Percentiles rank a stretch among this genome's conserved stretches.
Evolutionary conservation across 2,329 filamentous ascomycete species (phyloP).

Genomic region (Arthrinium puccinioides): DNA sequence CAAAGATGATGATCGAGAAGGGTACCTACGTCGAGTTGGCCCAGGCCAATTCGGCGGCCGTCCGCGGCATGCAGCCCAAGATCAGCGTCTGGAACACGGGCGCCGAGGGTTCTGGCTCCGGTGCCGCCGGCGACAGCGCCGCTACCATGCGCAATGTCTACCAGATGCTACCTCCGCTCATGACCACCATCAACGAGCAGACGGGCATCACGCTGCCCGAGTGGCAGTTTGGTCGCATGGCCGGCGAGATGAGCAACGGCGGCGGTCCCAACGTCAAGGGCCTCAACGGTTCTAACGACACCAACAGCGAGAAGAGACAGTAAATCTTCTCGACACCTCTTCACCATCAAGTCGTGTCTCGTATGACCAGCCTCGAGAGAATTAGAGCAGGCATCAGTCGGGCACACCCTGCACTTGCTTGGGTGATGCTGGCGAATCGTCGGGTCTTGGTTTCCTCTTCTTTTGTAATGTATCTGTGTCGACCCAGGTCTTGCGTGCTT

Average conservation of each 20-base stretch:
- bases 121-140: conserved; percentile 34
- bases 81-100: conserved; percentile 89
- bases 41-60: conserved; percentile 67
- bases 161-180: conserved; percentile 74
- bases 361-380: no score
- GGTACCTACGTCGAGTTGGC: conserved; percentile 72
- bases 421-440: no score
- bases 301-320: not conserved
- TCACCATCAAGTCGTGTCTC: no score
- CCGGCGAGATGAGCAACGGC: conserved; percentile 21
- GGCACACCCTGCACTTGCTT: no score
- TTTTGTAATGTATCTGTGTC: no score
- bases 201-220: conserved; percentile 74
- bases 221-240: conserved; percentile 59
- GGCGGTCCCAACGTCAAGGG: conserved; percentile 28
- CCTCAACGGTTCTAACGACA: conserved; percentile 24
- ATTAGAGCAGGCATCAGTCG: no score
- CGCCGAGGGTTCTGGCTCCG: conserved; percentile 33
- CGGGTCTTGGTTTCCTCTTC: no score
- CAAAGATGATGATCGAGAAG: conserved; percentile 83
- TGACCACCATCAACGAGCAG: conserved; percentile 83
- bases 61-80: conserved; percentile 76
- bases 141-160: conserved; percentile 73
- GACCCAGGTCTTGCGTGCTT: no score
- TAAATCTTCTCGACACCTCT: no score